Percentiles rank a stretch among this genome's conserved stretches.
These are phyloP conservation scores for Euphorbia tirucalli DNA, from an alignment of 345 rosid species.

Conservation along the genomic window DNA sequence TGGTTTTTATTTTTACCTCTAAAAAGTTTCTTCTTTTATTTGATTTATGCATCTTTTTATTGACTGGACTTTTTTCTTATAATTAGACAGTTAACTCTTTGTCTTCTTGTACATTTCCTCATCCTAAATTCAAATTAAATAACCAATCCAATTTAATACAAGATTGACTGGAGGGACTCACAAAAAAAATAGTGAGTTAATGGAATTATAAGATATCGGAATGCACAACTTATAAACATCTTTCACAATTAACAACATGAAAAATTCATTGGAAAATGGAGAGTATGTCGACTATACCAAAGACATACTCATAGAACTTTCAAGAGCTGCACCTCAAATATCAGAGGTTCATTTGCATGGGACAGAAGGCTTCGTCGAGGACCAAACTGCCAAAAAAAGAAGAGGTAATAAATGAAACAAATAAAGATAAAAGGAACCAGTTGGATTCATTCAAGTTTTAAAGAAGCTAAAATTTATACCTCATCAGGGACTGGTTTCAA, in stretches of 20 bases:
- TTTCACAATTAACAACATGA: background rate
- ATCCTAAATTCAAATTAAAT: too few relatives aligned
- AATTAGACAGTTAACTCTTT: too few relatives aligned
- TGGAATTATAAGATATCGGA: too few relatives aligned
- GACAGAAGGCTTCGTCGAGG: slow-evolving; percentile 86
- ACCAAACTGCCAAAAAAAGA: slow-evolving; percentile 63
- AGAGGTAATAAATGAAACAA: background rate
- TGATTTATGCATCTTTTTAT: too few relatives aligned
- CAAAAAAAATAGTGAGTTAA: too few relatives aligned
- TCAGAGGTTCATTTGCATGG: slow-evolving; percentile 72
- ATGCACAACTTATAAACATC: too few relatives aligned
- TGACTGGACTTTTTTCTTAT: too few relatives aligned
- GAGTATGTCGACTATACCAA: background rate
- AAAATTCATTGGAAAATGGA: background rate
- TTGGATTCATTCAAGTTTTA: background rate
- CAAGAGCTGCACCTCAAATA: slow-evolving; percentile 92
- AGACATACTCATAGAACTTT: slow-evolving; percentile 47
- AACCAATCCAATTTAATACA: too few relatives aligned
- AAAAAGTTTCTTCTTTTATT: too few relatives aligned
- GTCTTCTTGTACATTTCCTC: too few relatives aligned
- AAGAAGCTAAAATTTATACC: slow-evolving; percentile 34
- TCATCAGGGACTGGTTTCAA: slow-evolving; percentile 73
- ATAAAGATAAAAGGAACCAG: background rate
- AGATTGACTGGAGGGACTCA: too few relatives aligned
- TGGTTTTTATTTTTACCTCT: too few relatives aligned